Evolutionary conservation across 2,329 filamentous ascomycete genomes (phyloP).

Genomic region (Fusarium agapanthi): DNA sequence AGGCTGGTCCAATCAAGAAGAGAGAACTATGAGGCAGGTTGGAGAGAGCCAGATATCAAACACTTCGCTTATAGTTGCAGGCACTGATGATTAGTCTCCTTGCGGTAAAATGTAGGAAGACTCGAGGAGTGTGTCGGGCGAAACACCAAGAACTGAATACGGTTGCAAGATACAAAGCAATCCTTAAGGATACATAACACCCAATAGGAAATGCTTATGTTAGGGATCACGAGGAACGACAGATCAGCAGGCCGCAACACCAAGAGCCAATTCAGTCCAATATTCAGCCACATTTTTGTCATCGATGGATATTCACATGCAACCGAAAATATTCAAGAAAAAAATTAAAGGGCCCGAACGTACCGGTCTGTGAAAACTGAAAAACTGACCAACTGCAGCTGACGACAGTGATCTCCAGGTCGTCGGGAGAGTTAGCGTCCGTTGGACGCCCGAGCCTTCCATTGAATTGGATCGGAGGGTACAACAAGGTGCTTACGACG

Average conservation of each 20-base stretch:
- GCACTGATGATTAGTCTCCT: not conserved
- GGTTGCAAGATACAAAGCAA: not conserved
- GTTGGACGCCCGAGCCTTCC: not conserved
- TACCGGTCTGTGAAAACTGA: not conserved
- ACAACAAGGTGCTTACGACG: slow-evolving; percentile 27
- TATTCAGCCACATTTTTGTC: slow-evolving; percentile 7
- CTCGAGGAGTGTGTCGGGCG: not conserved
- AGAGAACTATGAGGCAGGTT: not conserved
- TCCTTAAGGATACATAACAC: not conserved
- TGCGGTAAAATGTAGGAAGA: not conserved
- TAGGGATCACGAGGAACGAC: slow-evolving; percentile 4
- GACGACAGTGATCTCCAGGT: slow-evolving; percentile 2
- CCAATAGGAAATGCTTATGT: not conserved
- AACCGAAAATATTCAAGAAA: slow-evolving; percentile 28
- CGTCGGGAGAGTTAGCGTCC: slow-evolving; percentile 19
- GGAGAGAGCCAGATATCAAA: not conserved
- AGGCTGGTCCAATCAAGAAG: not conserved
- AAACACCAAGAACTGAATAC: not conserved
- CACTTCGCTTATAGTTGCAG: not conserved
- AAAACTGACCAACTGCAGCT: not conserved
- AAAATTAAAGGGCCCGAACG: slow-evolving; percentile 4
- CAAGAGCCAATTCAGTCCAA: not conserved
- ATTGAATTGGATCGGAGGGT: not conserved
- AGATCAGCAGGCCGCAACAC: not conserved
- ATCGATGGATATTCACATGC: slow-evolving; percentile 37